Evolutionary conservation across 2,329 filamentous ascomycete genomes (phyloP), one percentile per base, ranked within the genome.

Genomic region (Aspergillus sp.): DNA sequence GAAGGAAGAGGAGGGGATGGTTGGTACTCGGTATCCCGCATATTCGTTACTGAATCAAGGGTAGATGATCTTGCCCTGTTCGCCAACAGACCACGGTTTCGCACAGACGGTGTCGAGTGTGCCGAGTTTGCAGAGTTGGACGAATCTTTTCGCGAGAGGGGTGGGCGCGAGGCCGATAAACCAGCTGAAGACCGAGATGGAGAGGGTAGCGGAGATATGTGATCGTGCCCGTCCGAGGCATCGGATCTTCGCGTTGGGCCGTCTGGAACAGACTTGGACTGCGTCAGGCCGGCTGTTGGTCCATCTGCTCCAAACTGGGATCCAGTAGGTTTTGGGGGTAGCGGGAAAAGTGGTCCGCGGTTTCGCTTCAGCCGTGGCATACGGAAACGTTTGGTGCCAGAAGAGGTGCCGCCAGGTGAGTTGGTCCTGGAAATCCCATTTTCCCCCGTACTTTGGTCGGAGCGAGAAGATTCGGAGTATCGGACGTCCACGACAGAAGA

Each of bases 401-500:
- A 85, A 31, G 48, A 43, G 83, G 85, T 80, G 9, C 84, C 87
- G 11, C 87, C 89, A 7, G 87, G 88, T 49, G 83, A 88, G 57
- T 83, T 84, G 65, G 80, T 85, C 53, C 83, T 84, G 76, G 85
- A 86, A 54, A 86, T 79, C 46, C 82, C 81, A 68, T 85, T 84
- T 70, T 93, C 89, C 47, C 84, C 87, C 17, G 89, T 91, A 77
- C 91, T 96, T 49, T 87, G 91, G 75, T 97, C 93, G 30, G 94
- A 97, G 67, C 91, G 87, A 2, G 93, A 97, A 1, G 94, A 97
- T 71, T 97, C 94, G 5, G 91, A 95, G 30, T 90, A 79, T 46
- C 91, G 83, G 65, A 85, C 84, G 31, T 86, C 80, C 11, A 89
- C 87, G 22, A 90, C 82, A 7, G 87, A 87, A 3, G 86, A 82